These are phyloP conservation scores for Penicillium fimorum DNA, from an alignment of 495 filamentous ascomycete species.

Conservation along the genomic window DNA sequence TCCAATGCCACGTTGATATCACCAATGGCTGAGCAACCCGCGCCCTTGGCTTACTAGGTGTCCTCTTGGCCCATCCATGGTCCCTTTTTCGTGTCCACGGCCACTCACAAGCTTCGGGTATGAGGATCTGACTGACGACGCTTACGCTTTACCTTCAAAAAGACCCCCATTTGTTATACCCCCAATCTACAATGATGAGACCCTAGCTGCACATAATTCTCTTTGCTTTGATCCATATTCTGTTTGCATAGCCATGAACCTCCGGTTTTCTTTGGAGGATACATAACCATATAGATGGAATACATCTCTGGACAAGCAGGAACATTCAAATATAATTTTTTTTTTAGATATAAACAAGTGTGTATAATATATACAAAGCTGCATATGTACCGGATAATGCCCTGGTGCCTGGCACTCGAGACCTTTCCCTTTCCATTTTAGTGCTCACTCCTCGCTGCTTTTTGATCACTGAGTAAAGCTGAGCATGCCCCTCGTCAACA, in stretches of 20 bases:
- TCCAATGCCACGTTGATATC: neutral
- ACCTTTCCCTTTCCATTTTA: no score
- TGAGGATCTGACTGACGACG: conserved; percentile 24
- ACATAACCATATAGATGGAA: conserved; percentile 26
- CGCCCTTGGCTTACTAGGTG: conserved; percentile 1
- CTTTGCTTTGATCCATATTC: conserved; percentile 19
- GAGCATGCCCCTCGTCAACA: no score
- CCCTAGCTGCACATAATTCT: conserved; percentile 28
- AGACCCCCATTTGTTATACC: conserved; percentile 26
- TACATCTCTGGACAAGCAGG: conserved; percentile 12
- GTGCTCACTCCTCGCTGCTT: no score
- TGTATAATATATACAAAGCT: neutral
- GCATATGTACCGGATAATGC: no score
- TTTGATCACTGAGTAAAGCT: no score
- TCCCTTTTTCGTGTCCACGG: neutral
- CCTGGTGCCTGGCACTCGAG: no score
- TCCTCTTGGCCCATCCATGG: conserved; percentile 2
- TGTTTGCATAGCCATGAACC: conserved; percentile 25
- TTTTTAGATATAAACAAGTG: neutral
- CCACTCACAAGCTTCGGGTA: conserved; percentile 1
- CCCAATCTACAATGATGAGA: conserved; percentile 27
- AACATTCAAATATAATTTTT: neutral
- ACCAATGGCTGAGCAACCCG: neutral
- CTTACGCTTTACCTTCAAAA: conserved; percentile 18
- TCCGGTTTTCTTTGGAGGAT: conserved; percentile 16